A percentile compares a stretch with the other conserved stretches of the same genome.
Evolutionary conservation across 164 flowering plant genomes (phyloP).

Genomic region (Saururus chinensis): DNA sequence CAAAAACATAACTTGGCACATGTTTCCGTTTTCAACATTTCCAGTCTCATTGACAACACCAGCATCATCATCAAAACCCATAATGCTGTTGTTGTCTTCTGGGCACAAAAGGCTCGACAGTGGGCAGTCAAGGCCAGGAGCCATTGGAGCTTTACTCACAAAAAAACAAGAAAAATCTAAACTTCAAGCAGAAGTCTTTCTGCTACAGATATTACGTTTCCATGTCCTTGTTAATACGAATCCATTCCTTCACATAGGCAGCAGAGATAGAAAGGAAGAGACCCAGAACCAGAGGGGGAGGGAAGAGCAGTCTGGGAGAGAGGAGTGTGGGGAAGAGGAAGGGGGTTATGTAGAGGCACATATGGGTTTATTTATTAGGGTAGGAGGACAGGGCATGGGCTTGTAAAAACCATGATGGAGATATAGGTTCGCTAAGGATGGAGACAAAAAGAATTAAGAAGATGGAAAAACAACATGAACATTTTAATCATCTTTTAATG

Average conservation of each 20-base stretch:
- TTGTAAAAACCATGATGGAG: background rate
- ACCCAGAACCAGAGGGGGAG: background rate
- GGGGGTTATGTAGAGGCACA: constrained; percentile 4
- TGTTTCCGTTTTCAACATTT: constrained; percentile 1
- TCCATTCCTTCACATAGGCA: background rate
- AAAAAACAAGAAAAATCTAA: background rate
- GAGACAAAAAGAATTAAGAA: background rate
- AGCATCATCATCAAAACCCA: constrained; percentile 31
- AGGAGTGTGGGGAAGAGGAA: background rate
- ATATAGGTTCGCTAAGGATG: background rate
- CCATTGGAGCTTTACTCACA: constrained; percentile 24
- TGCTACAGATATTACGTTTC: background rate
- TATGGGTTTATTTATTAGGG: constrained; percentile 3
- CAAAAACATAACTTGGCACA: constrained; percentile 20
- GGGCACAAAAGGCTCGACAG: constrained; percentile 51
- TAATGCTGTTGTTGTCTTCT: constrained; percentile 50
- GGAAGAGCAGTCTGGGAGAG: background rate
- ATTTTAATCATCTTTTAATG: too few species aligned
- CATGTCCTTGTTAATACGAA: constrained; percentile 3
- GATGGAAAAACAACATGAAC: too few species aligned
- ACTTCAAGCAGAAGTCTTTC: background rate
- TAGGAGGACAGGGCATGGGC: constrained; percentile 1
- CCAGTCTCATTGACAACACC: constrained; percentile 9
- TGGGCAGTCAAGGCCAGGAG: constrained; percentile 56
- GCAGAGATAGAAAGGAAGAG: background rate